Evolutionary conservation across 345 rosid species (phyloP).

Genomic region (Linum usitatissimum): DNA sequence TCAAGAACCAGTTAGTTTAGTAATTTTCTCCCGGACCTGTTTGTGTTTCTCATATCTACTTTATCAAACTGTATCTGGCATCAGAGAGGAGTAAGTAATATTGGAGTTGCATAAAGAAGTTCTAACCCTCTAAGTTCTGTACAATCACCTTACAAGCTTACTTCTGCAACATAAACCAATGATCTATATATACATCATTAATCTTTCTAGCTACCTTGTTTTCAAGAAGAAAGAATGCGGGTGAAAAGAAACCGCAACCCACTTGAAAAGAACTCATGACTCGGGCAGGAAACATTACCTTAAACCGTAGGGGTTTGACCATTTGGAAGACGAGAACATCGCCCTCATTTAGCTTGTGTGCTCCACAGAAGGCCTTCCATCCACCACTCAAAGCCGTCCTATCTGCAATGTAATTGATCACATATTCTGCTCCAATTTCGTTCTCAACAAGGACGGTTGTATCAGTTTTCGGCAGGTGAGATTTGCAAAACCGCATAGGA

Average conservation of each 20-base stretch:
- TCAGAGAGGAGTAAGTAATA: too few relatives aligned
- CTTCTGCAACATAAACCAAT: background rate
- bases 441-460: slow-evolving; percentile 21
- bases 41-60: too few relatives aligned
- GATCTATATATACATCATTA: background rate
- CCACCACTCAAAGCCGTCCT: slow-evolving; percentile 44
- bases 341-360: slow-evolving; percentile 28
- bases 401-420: slow-evolving; percentile 29
- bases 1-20: too few relatives aligned
- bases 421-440: slow-evolving; percentile 27
- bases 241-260: background rate
- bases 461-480: slow-evolving; percentile 31
- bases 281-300: slow-evolving; percentile 19
- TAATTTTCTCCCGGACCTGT: too few relatives aligned
- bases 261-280: background rate
- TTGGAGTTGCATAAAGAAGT: too few relatives aligned
- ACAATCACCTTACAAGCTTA: too few relatives aligned
- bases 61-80: too few relatives aligned
- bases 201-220: background rate
- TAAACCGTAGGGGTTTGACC: slow-evolving; percentile 27
- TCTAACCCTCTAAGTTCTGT: background rate
- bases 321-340: slow-evolving; percentile 41
- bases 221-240: background rate
- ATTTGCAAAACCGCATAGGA: slow-evolving; percentile 39
- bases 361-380: slow-evolving; percentile 34